phyloP scores from a whole-genome alignment of 2,329 filamentous ascomycete genomes.

The Chrysoporthe cubensis region DNA sequence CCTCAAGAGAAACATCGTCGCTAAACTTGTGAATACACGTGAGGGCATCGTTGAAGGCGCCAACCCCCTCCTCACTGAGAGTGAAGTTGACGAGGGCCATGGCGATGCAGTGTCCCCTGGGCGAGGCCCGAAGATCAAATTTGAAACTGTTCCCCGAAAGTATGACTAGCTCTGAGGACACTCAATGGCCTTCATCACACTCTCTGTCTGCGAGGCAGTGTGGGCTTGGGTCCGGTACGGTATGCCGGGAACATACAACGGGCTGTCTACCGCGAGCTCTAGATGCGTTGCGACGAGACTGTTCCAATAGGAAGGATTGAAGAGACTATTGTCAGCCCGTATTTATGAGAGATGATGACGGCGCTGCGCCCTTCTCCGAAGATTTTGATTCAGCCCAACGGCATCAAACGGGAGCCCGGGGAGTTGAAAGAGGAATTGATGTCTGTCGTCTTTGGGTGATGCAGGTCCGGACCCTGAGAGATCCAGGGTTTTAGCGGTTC shows the following conservation, averaged over 20 bases:
- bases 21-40: slow-evolving; percentile 79
- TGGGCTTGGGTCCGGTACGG: neutral
- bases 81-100: slow-evolving; percentile 73
- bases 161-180: neutral
- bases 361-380: neutral
- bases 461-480: neutral
- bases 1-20: slow-evolving; percentile 77
- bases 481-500: neutral
- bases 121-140: neutral
- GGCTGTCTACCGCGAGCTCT: neutral
- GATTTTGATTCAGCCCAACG: neutral
- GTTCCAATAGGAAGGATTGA: neutral
- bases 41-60: slow-evolving; percentile 72
- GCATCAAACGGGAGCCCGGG: neutral
- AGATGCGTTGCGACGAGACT: neutral
- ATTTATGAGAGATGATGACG: neutral
- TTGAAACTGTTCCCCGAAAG: neutral
- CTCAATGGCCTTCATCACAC: neutral
- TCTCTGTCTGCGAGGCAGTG: neutral
- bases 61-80: slow-evolving; percentile 72
- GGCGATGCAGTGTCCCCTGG: neutral
- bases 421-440: neutral
- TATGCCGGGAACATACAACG: neutral
- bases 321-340: too few species aligned
- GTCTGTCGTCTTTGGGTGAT: neutral